Evolutionary conservation across 208 protist species (phyloP).

Genomic region (Crithidia brevicula): DNA sequence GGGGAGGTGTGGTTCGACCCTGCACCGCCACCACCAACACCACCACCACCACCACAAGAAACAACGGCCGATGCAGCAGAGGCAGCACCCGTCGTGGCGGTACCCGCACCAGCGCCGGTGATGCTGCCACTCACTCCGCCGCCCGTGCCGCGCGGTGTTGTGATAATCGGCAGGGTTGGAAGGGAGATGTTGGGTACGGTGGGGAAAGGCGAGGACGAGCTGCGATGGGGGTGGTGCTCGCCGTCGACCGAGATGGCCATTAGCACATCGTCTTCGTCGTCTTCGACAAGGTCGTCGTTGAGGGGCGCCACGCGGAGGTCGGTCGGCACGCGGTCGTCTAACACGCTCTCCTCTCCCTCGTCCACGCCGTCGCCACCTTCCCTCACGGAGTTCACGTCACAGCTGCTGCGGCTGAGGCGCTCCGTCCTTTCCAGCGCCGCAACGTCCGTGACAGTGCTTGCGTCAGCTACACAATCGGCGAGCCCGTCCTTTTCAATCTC

Average conservation of each 20-base stretch:
- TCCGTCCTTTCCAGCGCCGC: too few species aligned
- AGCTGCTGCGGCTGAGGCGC: too few species aligned
- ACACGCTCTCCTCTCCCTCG: neutral
- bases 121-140: neutral
- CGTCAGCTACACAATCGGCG: too few species aligned
- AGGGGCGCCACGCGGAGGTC: slow-evolving; percentile 1
- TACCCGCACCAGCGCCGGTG: neutral
- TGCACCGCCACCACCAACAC: neutral
- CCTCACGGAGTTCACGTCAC: too few species aligned
- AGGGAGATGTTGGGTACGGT: neutral
- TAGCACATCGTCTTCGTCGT: neutral
- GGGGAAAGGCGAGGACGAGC: neutral
- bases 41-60: neutral
- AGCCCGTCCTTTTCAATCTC: neutral
- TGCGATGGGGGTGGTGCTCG: neutral
- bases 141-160: neutral
- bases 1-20: slow-evolving; percentile 5
- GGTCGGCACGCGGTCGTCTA: slow-evolving; percentile 6
- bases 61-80: too few species aligned
- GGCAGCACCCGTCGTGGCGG: too few species aligned
- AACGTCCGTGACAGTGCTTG: too few species aligned
- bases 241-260: neutral
- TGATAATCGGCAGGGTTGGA: slow-evolving; percentile 5
- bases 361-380: neutral
- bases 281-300: neutral